A percentile compares a stretch with the other conserved stretches of the same genome.
Evolutionary conservation across 78 protist species (phyloP).

Genomic region (Creolimax fragrantissima): DNA sequence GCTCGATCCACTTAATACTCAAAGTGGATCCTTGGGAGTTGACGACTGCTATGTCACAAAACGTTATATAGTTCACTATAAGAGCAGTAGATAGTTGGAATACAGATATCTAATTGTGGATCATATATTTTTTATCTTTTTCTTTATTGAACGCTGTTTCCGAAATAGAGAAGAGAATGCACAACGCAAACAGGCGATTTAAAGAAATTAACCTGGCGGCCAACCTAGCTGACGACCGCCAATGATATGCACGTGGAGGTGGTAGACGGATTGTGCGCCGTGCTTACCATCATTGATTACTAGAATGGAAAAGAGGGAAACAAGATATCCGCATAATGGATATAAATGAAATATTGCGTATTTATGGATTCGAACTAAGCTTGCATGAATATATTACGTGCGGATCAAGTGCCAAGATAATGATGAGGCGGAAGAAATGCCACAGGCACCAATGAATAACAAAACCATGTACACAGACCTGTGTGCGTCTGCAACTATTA

Average conservation of each 20-base stretch:
- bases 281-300: neutral
- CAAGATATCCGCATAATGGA: too few species aligned
- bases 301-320: too few species aligned
- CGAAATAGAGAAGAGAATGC: neutral
- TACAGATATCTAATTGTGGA: neutral
- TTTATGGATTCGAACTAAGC: too few species aligned
- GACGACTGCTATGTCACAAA: neutral
- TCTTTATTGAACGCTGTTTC: neutral
- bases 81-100: neutral
- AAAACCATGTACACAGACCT: too few species aligned
- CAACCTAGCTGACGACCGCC: conserved; percentile 27
- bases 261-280: conserved; percentile 21
- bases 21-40: too few species aligned
- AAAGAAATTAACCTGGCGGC: conserved; percentile 38
- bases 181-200: neutral
- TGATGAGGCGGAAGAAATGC: too few species aligned
- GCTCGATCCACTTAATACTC: too few species aligned
- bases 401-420: too few species aligned
- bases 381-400: too few species aligned
- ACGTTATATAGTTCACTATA: neutral
- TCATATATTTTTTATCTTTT: neutral
- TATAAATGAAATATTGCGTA: too few species aligned
- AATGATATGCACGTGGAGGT: conserved; percentile 23
- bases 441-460: too few species aligned
- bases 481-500: too few species aligned